Conservation (phyloP, 257 asterid genomes). For the Nicotiana undulata region DNA sequence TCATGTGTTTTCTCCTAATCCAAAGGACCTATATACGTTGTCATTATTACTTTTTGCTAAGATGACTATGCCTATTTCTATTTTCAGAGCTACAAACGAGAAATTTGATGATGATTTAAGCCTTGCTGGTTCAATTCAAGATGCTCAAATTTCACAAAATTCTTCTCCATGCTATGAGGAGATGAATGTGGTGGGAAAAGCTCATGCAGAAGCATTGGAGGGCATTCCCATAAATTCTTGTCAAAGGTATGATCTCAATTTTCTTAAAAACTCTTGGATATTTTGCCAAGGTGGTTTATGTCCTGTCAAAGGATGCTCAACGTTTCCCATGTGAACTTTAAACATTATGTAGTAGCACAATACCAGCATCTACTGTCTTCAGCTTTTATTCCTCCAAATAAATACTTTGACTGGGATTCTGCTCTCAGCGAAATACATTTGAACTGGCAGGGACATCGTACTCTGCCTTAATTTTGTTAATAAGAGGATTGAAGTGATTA, state of each 20-base stretch:
- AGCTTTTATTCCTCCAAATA: neutral
- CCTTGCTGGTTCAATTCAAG: slow-evolving; percentile 28
- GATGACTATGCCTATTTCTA: slow-evolving; percentile 9
- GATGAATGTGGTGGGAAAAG: slow-evolving; percentile 31
- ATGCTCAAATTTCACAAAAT: slow-evolving; percentile 22
- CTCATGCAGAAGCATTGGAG: slow-evolving; percentile 36
- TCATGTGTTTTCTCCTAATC: neutral
- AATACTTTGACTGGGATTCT: neutral
- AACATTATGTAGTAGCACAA: neutral
- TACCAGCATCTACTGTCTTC: neutral
- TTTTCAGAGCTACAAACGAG: slow-evolving; percentile 47
- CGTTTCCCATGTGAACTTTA: neutral
- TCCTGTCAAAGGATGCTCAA: neutral
- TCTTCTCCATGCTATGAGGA: slow-evolving; percentile 35
- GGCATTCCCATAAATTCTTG: slow-evolving; percentile 24
- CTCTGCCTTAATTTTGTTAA: neutral
- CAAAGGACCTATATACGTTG: neutral
- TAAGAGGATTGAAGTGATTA: neutral
- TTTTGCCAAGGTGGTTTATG: neutral
- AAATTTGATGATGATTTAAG: slow-evolving; percentile 47
- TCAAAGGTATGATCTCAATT: slow-evolving; percentile 35
- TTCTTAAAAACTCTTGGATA: slow-evolving; percentile 6
- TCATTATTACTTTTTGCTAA: neutral
- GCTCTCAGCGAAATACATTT: neutral
- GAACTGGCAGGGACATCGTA: neutral